Conservation (phyloP, 495 filamentous ascomycete genomes). For the Lasiosphaeris hirsuta region DNA sequence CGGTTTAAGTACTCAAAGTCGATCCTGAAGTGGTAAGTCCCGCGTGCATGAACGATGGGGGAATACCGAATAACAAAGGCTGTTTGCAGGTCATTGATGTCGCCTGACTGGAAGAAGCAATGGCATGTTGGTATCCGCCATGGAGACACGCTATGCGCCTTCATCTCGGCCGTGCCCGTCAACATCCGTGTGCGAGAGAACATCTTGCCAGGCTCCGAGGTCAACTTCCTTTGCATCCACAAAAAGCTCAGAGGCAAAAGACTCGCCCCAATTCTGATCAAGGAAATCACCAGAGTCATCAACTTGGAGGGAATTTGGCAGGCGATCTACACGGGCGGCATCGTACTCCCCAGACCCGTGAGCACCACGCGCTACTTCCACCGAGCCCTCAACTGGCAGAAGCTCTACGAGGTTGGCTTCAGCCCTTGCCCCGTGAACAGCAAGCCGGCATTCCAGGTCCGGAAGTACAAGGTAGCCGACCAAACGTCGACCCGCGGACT, state of each 20-base stretch:
- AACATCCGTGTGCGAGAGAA: constrained; percentile 75
- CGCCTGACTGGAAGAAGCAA: constrained; percentile 90
- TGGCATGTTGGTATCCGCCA: constrained; percentile 95
- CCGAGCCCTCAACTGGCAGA: constrained; percentile 88
- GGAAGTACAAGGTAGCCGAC: constrained; percentile 73
- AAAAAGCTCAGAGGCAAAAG: constrained; percentile 95
- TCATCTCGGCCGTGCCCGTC: constrained; percentile 88
- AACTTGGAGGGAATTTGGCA: constrained; percentile 82
- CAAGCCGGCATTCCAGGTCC: constrained; percentile 75
- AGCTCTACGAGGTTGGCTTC: constrained; percentile 91
- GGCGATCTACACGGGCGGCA: constrained; percentile 90
- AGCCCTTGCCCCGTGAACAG: constrained; percentile 75
- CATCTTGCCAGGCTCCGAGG: constrained; percentile 74
- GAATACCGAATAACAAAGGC: constrained; percentile 20
- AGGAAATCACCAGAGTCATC: constrained; percentile 90
- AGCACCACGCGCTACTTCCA: constrained; percentile 94
- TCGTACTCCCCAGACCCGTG: constrained; percentile 84
- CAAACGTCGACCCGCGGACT: constrained; percentile 68
- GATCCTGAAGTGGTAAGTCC: constrained; percentile 78
- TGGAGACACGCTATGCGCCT: constrained; percentile 79
- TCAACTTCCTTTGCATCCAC: constrained; percentile 97
- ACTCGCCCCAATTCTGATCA: constrained; percentile 87
- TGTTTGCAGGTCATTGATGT: constrained; percentile 71
- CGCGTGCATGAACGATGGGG: too few relatives aligned
- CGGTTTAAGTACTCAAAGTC: constrained; percentile 88